Evolutionary conservation across 208 protist species (phyloP).

Genomic region (Angomonas ambiguus): DNA sequence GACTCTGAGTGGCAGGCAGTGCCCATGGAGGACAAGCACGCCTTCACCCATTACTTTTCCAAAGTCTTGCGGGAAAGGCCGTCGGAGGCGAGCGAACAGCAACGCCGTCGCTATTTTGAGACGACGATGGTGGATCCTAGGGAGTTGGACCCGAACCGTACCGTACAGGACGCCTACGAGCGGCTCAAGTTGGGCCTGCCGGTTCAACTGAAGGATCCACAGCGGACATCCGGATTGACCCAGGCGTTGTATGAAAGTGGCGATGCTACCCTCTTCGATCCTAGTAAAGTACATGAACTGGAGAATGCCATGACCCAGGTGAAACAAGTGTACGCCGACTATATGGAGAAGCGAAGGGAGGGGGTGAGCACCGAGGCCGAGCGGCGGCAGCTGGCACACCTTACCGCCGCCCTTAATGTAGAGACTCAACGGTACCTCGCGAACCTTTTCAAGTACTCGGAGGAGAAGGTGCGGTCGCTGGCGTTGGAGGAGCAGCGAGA

Average conservation of each 20-base stretch:
- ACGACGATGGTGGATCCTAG: conserved; percentile 73
- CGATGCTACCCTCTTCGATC: conserved; percentile 71
- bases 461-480: conserved; percentile 43
- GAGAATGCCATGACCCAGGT: conserved; percentile 79
- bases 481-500: conserved; percentile 44
- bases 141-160: conserved; percentile 48
- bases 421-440: conserved; percentile 73
- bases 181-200: conserved; percentile 78
- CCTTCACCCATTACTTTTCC: conserved; percentile 75
- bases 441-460: conserved; percentile 77
- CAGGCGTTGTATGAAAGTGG: conserved; percentile 70
- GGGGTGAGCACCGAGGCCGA: conserved; percentile 75
- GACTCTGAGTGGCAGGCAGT: conserved; percentile 81
- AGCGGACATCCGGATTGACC: conserved; percentile 63
- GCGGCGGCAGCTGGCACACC: conserved; percentile 63
- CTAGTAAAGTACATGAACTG: conserved; percentile 53
- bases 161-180: conserved; percentile 68
- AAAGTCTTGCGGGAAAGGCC: conserved; percentile 49
- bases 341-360: conserved; percentile 63
- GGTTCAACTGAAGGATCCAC: conserved; percentile 63
- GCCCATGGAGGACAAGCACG: conserved; percentile 67
- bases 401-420: conserved; percentile 68
- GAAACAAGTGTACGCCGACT: conserved; percentile 87
- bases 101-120: conserved; percentile 83
- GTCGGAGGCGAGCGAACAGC: conserved; percentile 75